Conservation (phyloP, 2,329 filamentous ascomycete species). For the Stagonosporopsis rhizophila region DNA sequence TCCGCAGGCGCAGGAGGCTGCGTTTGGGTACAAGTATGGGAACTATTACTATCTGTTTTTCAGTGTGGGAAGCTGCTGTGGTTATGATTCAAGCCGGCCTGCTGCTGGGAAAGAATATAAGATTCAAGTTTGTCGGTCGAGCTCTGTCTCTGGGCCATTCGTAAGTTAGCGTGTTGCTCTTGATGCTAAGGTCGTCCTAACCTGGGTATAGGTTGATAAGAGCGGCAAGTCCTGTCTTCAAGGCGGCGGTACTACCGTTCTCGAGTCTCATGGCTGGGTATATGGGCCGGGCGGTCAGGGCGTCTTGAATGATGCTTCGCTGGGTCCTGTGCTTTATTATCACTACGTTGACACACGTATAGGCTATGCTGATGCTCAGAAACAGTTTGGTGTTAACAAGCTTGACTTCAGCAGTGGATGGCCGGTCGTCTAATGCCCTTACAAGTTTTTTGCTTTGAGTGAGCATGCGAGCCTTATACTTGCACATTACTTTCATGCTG, state of each 20-base stretch:
- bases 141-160: conserved; percentile 59
- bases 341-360: conserved; percentile 52
- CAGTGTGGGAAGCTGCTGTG: conserved; percentile 67
- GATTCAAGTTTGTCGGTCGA: conserved; percentile 67
- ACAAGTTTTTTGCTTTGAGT: neutral
- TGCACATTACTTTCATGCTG: neutral
- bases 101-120: conserved; percentile 66
- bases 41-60: conserved; percentile 70
- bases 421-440: conserved; percentile 37
- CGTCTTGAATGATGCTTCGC: conserved; percentile 55
- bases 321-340: conserved; percentile 47
- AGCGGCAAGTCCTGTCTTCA: conserved; percentile 58
- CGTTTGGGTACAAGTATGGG: conserved; percentile 61
- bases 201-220: conserved; percentile 53
- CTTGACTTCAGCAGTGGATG: conserved; percentile 55
- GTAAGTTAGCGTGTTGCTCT: conserved; percentile 26
- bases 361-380: conserved; percentile 56
- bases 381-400: conserved; percentile 58
- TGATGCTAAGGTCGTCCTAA: neutral
- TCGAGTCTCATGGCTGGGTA: conserved; percentile 63
- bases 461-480: neutral
- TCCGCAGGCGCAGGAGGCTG: conserved; percentile 61
- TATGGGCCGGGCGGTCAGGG: conserved; percentile 70
- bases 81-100: conserved; percentile 59
- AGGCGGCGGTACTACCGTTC: conserved; percentile 64